phyloP scores from a whole-genome alignment of 2,329 filamentous ascomycete genomes.

The Penicillium sp. region DNA sequence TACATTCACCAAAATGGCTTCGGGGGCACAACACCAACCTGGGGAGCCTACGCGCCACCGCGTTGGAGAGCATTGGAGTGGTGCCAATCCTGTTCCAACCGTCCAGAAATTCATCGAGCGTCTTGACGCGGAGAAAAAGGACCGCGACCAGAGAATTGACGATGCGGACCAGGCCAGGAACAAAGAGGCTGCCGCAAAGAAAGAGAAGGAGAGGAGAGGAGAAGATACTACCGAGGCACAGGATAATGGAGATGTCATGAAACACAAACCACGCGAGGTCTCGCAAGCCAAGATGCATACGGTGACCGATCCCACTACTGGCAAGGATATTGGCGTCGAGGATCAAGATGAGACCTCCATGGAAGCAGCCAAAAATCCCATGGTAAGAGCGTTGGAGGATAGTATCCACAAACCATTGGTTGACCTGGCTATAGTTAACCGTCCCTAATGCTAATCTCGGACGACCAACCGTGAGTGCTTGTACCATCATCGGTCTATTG shows the following conservation, averaged over 20 bases:
- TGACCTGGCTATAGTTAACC: slow-evolving; percentile 56
- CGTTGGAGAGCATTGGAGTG: slow-evolving; percentile 72
- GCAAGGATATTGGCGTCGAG: slow-evolving; percentile 79
- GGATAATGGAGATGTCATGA: slow-evolving; percentile 46
- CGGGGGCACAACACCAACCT: neutral
- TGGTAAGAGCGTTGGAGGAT: slow-evolving; percentile 43
- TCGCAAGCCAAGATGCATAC: slow-evolving; percentile 50
- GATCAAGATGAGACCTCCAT: slow-evolving; percentile 71
- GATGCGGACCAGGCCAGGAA: slow-evolving; percentile 44
- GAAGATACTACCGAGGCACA: neutral
- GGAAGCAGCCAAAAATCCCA: slow-evolving; percentile 68
- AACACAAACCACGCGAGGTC: slow-evolving; percentile 50
- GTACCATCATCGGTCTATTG: neutral
- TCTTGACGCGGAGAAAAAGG: slow-evolving; percentile 74
- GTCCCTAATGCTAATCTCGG: slow-evolving; percentile 87
- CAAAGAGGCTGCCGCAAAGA: slow-evolving; percentile 16
- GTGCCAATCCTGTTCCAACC: slow-evolving; percentile 78
- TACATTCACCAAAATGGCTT: slow-evolving; percentile 9
- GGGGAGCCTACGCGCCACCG: slow-evolving; percentile 39
- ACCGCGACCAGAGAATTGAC: slow-evolving; percentile 71
- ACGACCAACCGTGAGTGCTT: slow-evolving; percentile 59
- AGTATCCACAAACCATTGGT: neutral
- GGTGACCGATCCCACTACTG: slow-evolving; percentile 86
- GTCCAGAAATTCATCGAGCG: slow-evolving; percentile 78
- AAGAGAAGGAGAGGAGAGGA: slow-evolving; percentile 11